Base-by-base conservation (phyloP, 345 rosid genomes). In the Acer saccharum region DNA sequence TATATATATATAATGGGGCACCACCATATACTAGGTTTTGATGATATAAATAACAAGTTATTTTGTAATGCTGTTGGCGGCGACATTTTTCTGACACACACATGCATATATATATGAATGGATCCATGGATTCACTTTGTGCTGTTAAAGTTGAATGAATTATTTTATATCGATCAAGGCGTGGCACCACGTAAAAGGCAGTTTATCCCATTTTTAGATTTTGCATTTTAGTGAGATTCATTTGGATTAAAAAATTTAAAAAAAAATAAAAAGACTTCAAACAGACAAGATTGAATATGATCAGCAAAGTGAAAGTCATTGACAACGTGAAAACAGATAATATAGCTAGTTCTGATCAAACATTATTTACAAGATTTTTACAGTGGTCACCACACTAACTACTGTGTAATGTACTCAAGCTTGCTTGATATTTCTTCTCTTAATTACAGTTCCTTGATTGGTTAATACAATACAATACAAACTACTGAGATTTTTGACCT, bases 61-160 rank as follows among this genome's bases (percentile, higher is more conserved):
- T 13, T 32, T 48, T 29, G n/a, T 75, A 65, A 65, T 75, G 77
- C 64, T 6, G 5, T 44, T 75, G 77, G 71, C 77, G 77, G 77
- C 77, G 52, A 25, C 52, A 65, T 63, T n/a, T 21, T 32, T n/a
- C 23, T 17, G 6, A 32, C 10, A 43, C 0, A 25, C 25, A 25
- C 25, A 25, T 25, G 1, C 1, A 25, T 41, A 25, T 25, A 25
- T 1, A 25, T 41, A 32, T 27, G 72, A 48, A 65, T 75, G 32
- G 64, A 29, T 64, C 77, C 71, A 65, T 50, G 69, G 16, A 46
- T 46, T 27, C 48, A 74, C 69, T 17, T 74, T 46, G 77, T 44
- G 18, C 71, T 41, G 50, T 43, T 2, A 17, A 10, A 60, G 23
- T n/a, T 3, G 61, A 10, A 0, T 35, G 39, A 4, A 35, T 44